phyloP scores from a whole-genome alignment of 768 basidiomycete genomes.

The Mycena belliarum region DNA sequence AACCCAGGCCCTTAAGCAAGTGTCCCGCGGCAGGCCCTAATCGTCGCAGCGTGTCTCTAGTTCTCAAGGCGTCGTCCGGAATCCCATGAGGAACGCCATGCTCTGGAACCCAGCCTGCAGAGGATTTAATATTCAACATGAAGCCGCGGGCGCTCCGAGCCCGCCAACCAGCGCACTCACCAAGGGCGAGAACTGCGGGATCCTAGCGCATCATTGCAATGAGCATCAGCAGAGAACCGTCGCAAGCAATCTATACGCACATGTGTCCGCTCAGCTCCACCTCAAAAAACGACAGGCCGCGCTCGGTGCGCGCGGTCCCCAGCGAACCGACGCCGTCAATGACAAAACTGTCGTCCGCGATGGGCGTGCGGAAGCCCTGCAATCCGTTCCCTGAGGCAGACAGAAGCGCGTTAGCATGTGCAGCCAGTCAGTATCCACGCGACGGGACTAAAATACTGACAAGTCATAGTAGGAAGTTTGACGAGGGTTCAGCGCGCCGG shows the following conservation, averaged over 20 bases:
- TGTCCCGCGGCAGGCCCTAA: no score
- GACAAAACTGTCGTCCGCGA: constrained; percentile 63
- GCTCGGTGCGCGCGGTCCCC: constrained; percentile 65
- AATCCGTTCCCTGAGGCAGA: constrained; percentile 48
- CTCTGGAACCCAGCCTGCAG: constrained; percentile 43
- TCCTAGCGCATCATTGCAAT: constrained; percentile 44
- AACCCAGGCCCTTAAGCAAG: no score
- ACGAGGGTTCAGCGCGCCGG: neutral
- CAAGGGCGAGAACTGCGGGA: constrained; percentile 66
- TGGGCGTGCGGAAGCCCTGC: constrained; percentile 77
- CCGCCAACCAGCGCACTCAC: constrained; percentile 39
- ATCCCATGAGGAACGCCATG: constrained; percentile 20
- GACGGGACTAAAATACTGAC: constrained; percentile 27
- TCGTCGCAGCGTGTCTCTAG: neutral
- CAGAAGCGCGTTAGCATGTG: neutral
- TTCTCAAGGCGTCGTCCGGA: constrained; percentile 13
- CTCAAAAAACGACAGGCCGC: constrained; percentile 68
- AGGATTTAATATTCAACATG: no score
- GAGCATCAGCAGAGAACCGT: no score
- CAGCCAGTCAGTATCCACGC: neutral
- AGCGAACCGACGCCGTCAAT: constrained; percentile 73
- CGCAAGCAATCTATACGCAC: no score
- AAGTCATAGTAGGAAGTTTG: constrained; percentile 46
- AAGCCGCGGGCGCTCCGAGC: no score
- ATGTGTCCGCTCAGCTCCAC: constrained; percentile 73